Base-by-base conservation (phyloP, 345 rosid genomes). In the Syzygium aromaticum region DNA sequence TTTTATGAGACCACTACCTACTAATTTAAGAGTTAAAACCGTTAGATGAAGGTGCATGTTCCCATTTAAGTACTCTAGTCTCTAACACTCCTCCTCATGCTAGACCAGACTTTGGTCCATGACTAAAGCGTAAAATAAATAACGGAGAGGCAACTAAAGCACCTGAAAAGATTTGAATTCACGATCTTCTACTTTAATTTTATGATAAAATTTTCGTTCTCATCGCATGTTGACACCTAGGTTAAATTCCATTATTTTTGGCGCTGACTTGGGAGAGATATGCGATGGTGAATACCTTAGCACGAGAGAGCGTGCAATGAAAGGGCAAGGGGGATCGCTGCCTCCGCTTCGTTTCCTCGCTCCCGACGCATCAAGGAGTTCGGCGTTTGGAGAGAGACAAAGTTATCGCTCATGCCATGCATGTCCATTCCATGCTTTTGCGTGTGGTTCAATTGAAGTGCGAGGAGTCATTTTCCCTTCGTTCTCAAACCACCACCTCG, bases 151-250 rank as follows among this genome's bases (percentile, higher is more conserved):
- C 21, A 52, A 52, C 19, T 52, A 13, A 13, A 5, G 6, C 6
- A 8, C 21, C 54, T 3, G 21, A 52, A 15, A 52, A 52, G 0
- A 16, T 53, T 52, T 53, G 21, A 53, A 53, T 8, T 53, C 54
- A 5, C 19, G 8, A 17, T 1, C 2, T 53, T 7, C 0, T 7
- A 1, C 22, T 17, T 7, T 53, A 6, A 53, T 53, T 6, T 3
- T 7, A 53, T 16, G 54, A 2, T 15, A 21, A 53, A 53, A 15
- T 53, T 53, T 53, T 12, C 19, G 16, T 52, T 6, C 16, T 6
- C 6, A 53, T 15, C 43, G 6, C 43, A 40, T 43, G 46, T 43
- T 43, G n/a, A 56, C 61, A 23, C 25, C 61, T 23, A 23, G 61
- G 25, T 23, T 56, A 23, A 56, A 56, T 23, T 56, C 13, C n/a